A percentile compares a stretch with the other conserved stretches of the same genome.
Evolutionary conservation across 2,329 filamentous ascomycete genomes (phyloP).

Genomic region (Diaporthe nobilis): DNA sequence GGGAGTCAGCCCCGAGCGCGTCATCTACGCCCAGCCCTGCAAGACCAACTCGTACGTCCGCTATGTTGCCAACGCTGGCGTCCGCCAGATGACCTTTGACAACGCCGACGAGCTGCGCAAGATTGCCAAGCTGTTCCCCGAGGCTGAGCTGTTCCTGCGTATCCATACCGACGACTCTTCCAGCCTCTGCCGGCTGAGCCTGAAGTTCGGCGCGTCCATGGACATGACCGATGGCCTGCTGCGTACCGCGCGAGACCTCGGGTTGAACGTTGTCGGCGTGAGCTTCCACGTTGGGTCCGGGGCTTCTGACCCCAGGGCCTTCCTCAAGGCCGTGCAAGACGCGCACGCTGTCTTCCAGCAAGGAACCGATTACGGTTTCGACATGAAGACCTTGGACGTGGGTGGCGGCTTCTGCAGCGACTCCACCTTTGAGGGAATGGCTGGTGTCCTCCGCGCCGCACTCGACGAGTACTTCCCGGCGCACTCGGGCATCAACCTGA

Average conservation of each 20-base stretch:
- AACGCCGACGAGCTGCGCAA: conserved; percentile 98
- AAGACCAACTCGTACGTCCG: conserved; percentile 99
- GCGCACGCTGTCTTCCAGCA: conserved; percentile 91
- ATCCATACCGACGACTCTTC: conserved; percentile 97
- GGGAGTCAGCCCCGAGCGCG: conserved; percentile 87
- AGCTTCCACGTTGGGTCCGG: conserved; percentile 99
- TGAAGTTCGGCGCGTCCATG: conserved; percentile 96
- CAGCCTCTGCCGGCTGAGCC: conserved; percentile 92
- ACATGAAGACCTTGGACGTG: conserved; percentile 90
- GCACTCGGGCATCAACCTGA: conserved; percentile 79
- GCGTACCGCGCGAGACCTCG: conserved; percentile 82
- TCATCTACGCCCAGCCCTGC: conserved; percentile 99
- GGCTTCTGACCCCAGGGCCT: conserved; percentile 92
- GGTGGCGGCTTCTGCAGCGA: conserved; percentile 94
- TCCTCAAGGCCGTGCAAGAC: conserved; percentile 91
- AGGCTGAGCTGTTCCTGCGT: conserved; percentile 91
- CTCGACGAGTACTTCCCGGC: conserved; percentile 91
- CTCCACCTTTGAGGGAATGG: conserved; percentile 88
- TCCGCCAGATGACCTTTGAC: conserved; percentile 99
- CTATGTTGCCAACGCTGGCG: conserved; percentile 85
- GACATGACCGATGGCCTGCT: conserved; percentile 85
- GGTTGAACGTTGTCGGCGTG: conserved; percentile 92
- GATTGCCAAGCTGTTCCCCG: conserved; percentile 91
- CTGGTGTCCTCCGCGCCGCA: conserved; percentile 81
- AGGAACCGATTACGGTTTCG: conserved; percentile 81